Evolutionary conservation across 75 land plant genomes (phyloP), one percentile per base, ranked within the genome.

Genomic region (Azolla pinnata): DNA sequence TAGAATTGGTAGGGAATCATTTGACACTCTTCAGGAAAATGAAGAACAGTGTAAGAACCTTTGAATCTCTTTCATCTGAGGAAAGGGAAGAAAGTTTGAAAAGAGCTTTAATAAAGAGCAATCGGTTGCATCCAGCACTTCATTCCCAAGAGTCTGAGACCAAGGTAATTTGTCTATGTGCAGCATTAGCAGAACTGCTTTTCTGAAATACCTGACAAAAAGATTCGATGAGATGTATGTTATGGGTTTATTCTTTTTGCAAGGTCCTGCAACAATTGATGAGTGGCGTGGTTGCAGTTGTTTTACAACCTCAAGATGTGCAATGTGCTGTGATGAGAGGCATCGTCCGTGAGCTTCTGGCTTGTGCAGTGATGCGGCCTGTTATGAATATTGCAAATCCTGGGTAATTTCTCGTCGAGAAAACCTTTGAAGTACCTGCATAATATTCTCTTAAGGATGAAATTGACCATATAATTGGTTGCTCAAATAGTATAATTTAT

Each of bases 361-460:
- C 97, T 14, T 90, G 97, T 84, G 82, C 79, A 33, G 91, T 95
- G 29, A 66, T 95, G 62, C 82, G 97, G 20, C 99, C 97, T 23
- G 78, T 95, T 50, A 30, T 95, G 63, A 95, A 90, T 67, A 67
- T 95, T 32, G 91, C 74, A 19, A 81, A 57, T 55, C 97, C 97
- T 54, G 80, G 88, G 99, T 86, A 60, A 52, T 52, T 12, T 23
- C 29, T 52, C 3, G 29, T 52, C 4, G 2, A 19, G 25, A 26
- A 2, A 1, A 52, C 21, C 14, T 18, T 38, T 7, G 42, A 38
- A 38, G 14, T 7, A 38, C 14, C 14, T 38, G n/a, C n/a, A n/a
- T n/a, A n/a, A n/a, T n/a, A n/a, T n/a, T n/a, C n/a, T n/a, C n/a
- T n/a, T n/a, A n/a, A n/a, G n/a, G n/a, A n/a, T n/a, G n/a, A n/a